These are phyloP conservation scores for Termitomyces sp. DNA, from an alignment of 768 basidiomycete genomes.

Conservation along the genomic window DNA sequence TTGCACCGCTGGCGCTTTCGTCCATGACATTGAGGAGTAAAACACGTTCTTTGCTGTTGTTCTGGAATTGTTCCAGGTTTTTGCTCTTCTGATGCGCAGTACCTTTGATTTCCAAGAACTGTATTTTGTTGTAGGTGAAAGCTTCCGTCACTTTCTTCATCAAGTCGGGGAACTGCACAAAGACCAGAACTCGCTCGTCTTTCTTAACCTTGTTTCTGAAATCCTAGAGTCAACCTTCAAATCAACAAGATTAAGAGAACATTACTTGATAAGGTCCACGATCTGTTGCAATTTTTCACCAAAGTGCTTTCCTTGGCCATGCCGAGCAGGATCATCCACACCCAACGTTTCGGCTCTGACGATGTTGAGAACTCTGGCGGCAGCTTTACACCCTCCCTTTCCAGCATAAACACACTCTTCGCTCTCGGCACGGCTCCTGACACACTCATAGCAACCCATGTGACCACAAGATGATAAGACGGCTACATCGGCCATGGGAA, in stretches of 20 bases:
- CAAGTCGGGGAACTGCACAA: conserved; percentile 94
- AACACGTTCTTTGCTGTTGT: conserved; percentile 69
- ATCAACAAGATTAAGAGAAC: neutral
- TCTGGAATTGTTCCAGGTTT: conserved; percentile 83
- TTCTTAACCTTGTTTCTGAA: conserved; percentile 60
- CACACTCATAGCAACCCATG: conserved; percentile 74
- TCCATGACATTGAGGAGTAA: conserved; percentile 90
- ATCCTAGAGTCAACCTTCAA: conserved; percentile 6
- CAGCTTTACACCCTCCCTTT: conserved; percentile 68
- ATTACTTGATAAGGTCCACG: conserved; percentile 70
- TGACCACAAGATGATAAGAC: conserved; percentile 93
- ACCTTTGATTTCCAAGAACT: conserved; percentile 79
- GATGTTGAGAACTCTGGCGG: conserved; percentile 77
- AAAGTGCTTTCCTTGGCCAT: conserved; percentile 71
- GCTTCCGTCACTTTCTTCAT: conserved; percentile 89
- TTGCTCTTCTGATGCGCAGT: conserved; percentile 73
- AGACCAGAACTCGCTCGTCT: conserved; percentile 81
- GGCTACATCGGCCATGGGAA: conserved; percentile 66
- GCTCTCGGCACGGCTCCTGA: conserved; percentile 62
- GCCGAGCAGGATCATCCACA: conserved; percentile 69
- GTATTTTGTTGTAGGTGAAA: conserved; percentile 63
- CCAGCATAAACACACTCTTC: conserved; percentile 79
- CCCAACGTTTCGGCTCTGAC: conserved; percentile 77
- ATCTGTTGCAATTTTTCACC: conserved; percentile 81
- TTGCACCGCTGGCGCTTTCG: conserved; percentile 91